Evolutionary conservation across 371 early-diverging fungal species (phyloP), one percentile per base, ranked within the genome.

Genomic region (Apophysomyces ossiformis): DNA sequence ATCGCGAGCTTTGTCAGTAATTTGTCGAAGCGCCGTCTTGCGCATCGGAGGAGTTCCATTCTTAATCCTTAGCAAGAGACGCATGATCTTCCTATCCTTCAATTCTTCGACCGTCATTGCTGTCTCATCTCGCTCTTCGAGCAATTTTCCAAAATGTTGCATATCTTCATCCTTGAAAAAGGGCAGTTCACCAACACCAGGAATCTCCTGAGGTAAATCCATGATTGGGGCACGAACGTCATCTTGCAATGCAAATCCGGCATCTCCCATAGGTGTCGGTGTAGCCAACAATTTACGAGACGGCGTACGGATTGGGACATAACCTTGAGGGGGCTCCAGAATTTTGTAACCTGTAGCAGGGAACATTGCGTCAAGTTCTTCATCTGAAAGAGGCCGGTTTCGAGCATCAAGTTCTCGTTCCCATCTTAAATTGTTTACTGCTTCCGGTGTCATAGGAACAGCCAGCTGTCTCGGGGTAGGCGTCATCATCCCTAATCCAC

Each of bases 121-220:
- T n/a, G 85, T 82, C 63, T 98, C 98, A 67, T 92, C 92, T 60
- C 90, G 84, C 35, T 93, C 92, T 39, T 94, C 94, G 54, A 97
- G 70, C 43, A 99, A 77, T 74, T 92, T 95, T 50, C 95, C 96
- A 78, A 99, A 99, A 69, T 93, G 93, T 77, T 98, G 95, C 92
- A 95, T 91, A 78, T 99, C 99, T 69, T 96, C 98, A 50, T 91
- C 93, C 78, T 96, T 97, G 81, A 99, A 94, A 70, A 93, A 93
- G 5, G 97, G 95, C n/a, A 99, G 84, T 11, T 87, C 84, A 0
- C 91, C 95, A 11, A 96, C 89, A 36, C 97, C 98, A 18, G 96
- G 94, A 56, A 96, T 92, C 64, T 96, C 96, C 12, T 88, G 87
- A 4, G 93, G 92, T 7, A 94, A 69, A 54, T 94, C 96, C 57